Evolutionary conservation across 2,329 filamentous ascomycete species (phyloP).

Genomic region (Aspergillus tubingensis): DNA sequence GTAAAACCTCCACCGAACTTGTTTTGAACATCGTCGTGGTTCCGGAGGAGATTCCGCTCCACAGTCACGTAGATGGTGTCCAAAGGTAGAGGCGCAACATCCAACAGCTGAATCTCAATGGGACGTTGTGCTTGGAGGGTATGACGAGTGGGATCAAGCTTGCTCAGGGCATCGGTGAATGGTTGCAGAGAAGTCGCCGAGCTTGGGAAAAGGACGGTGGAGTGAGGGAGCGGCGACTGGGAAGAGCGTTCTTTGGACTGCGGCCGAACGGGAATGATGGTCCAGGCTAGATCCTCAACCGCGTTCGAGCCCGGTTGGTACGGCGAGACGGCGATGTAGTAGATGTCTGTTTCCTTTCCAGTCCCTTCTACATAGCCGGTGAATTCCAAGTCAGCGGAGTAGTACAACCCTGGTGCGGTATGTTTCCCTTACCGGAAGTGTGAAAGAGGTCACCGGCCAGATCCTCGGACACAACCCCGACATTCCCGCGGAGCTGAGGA

Average conservation of each 20-base stretch:
- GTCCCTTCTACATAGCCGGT: conserved; percentile 15
- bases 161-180: conserved; percentile 73
- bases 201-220: conserved; percentile 75
- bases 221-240: conserved; percentile 67
- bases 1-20: conserved; percentile 71
- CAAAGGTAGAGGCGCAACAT: conserved; percentile 75
- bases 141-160: conserved; percentile 73
- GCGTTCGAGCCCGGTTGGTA: conserved; percentile 44
- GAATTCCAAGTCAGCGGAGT: neutral
- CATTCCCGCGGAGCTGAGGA: conserved; percentile 79
- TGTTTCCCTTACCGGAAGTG: conserved; percentile 50
- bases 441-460: conserved; percentile 78
- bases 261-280: conserved; percentile 73
- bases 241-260: conserved; percentile 46
- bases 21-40: conserved; percentile 78
- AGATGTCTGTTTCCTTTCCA: conserved; percentile 33
- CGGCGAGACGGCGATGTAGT: conserved; percentile 51
- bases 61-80: conserved; percentile 86
- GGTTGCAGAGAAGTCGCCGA: conserved; percentile 74
- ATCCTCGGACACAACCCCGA: conserved; percentile 83
- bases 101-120: conserved; percentile 80
- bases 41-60: conserved; percentile 75
- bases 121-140: conserved; percentile 71
- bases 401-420: neutral
- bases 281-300: conserved; percentile 71